Conservation (phyloP, 805 yeast genomes). For the Teunomyces aglyptinius region DNA sequence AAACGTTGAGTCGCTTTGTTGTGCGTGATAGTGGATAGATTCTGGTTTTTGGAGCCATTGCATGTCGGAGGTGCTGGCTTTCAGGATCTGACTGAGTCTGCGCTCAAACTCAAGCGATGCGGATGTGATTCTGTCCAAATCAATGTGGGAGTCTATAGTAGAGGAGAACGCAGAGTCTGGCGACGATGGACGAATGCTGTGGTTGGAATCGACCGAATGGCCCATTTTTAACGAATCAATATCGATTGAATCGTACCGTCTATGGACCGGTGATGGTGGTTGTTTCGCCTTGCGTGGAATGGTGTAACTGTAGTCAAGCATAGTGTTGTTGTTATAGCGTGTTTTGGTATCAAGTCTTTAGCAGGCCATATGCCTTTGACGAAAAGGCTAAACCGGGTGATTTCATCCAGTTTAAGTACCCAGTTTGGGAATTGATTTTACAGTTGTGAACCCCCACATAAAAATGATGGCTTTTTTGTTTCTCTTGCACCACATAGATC, state of each 20-base stretch:
- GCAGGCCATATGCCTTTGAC: not conserved
- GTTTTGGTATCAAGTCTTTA: not conserved
- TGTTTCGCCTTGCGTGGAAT: not conserved
- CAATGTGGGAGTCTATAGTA: slow-evolving; percentile 1
- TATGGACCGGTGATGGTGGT: not conserved
- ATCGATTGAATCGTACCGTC: not conserved
- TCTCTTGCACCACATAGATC: not conserved
- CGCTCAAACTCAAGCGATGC: slow-evolving; percentile 6
- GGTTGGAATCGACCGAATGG: not conserved
- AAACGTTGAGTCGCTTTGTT: not conserved
- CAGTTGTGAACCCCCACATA: not conserved
- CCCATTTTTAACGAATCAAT: not conserved
- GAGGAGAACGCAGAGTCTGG: not conserved
- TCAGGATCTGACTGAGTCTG: not conserved
- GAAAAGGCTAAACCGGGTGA: not conserved
- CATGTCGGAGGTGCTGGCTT: not conserved
- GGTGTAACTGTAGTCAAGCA: slow-evolving; percentile 2
- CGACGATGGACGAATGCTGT: not conserved
- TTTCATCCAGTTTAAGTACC: not conserved
- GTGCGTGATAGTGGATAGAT: not conserved
- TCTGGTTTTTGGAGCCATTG: not conserved
- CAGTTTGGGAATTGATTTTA: not conserved
- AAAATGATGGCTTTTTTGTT: not conserved
- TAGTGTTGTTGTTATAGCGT: not conserved
- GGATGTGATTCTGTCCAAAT: slow-evolving; percentile 7